Base-by-base conservation (phyloP, 352 stramenopile genomes). In the Blastocystis sp. region DNA sequence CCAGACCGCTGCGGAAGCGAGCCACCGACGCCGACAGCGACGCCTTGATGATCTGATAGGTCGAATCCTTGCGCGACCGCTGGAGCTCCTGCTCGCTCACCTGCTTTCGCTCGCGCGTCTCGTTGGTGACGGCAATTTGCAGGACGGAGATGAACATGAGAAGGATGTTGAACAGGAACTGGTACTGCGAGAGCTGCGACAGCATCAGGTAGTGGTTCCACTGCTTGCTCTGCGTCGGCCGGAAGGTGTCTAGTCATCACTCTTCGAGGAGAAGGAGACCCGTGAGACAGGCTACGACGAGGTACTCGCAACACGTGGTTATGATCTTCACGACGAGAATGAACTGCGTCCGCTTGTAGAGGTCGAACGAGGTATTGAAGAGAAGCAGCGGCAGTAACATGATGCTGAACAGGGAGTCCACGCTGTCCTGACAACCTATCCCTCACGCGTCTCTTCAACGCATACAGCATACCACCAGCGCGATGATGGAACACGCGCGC, bases 101-200 rank as follows among this genome's bases (percentile, higher is more conserved):
- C 45, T 55, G 9, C 45, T 55, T 6, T n/a, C n/a, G n/a, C n/a
- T n/a, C n/a, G n/a, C n/a, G n/a, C 45, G 55, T 59, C 31, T 85
- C 74, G 66, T 85, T 69, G 10, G 74, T 26, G 13, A 85, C 74
- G 19, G 74, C 61, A 6, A 85, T 85, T 26, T 85, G 74, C 31
- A 85, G 74, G 24, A 63, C 66, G 1, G 74, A 85, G 26, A 85
- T 69, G 60, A 85, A 41, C 26, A 85, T 67, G n/a, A 85, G 37
- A 9, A 85, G 35, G 10, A 85, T 69, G 45, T 85, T 85, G 50
- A 85, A 85, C n/a, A 85, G 74, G 60, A 85, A 85, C 16, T 85
- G 55, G 45, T 85, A 85, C 41, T 67, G 50, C 13, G 74, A 85
- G n/a, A 85, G 74, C 41, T 85, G 51, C 9, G 74, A 39, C 9